Percentiles rank a stretch among this genome's conserved stretches.
Evolutionary conservation across 2,329 filamentous ascomycete species (phyloP).

Genomic region (Akanthomyces muscarius): DNA sequence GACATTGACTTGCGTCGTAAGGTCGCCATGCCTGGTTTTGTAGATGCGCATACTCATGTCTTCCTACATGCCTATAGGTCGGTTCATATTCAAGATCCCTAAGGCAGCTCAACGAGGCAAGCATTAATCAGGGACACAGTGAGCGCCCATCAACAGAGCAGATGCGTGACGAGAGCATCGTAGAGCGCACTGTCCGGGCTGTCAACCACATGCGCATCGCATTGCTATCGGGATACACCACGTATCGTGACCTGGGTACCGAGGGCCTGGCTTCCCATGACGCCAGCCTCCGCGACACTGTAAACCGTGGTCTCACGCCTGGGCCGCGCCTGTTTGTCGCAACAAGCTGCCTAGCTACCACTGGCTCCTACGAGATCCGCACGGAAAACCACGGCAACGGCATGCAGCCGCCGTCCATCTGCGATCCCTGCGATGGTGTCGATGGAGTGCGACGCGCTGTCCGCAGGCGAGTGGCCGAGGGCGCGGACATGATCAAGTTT

Average conservation of each 20-base stretch:
- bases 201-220: slow-evolving; percentile 50
- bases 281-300: slow-evolving; percentile 47
- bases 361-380: slow-evolving; percentile 46
- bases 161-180: slow-evolving; percentile 54
- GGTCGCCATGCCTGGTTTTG: slow-evolving; percentile 48
- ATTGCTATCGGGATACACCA: slow-evolving; percentile 55
- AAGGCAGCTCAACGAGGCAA: not conserved
- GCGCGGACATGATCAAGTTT: slow-evolving; percentile 49
- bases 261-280: slow-evolving; percentile 49
- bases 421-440: slow-evolving; percentile 45
- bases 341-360: slow-evolving; percentile 47
- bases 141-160: slow-evolving; percentile 42
- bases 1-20: slow-evolving; percentile 53
- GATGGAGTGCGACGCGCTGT: slow-evolving; percentile 44
- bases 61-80: slow-evolving; percentile 48
- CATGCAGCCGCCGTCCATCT: slow-evolving; percentile 27
- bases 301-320: slow-evolving; percentile 50
- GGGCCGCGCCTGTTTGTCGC: slow-evolving; percentile 54
- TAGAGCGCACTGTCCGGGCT: slow-evolving; percentile 52
- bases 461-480: slow-evolving; percentile 42
- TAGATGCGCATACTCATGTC: slow-evolving; percentile 55
- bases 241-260: slow-evolving; percentile 53
- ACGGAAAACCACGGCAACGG: slow-evolving; percentile 39
- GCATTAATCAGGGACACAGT: slow-evolving; percentile 22
- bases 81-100: slow-evolving; percentile 21